Evolutionary conservation across 441 rosid species (phyloP), one percentile per base, ranked within the genome.

Genomic region (Gossypium schwendimanii): DNA sequence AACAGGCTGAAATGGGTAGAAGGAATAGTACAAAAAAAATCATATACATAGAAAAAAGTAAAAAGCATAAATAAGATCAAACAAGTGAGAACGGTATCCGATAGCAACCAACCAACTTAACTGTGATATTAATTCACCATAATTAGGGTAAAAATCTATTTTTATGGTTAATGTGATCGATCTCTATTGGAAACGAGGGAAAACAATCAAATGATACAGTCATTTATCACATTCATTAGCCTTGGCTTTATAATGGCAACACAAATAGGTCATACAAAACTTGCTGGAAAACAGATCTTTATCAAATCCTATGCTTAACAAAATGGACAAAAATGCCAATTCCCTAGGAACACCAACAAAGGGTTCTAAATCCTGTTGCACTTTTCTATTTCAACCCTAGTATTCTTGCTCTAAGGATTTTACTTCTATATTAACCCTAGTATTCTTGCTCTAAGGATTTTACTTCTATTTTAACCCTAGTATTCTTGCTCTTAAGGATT

Each of bases 1-100:
- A 53, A 94, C 94, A 81, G 98, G 98, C 97, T 94, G 86, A 65
- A 36, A 74, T 36, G 69, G 63, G 68, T 74, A 58, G 77, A 76
- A 17, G 26, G 41, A 69, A 60, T 21, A 1, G 15, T 76, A 60
- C 60, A 52, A 10, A 64, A 41, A 57, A 59, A 28, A 63, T 70
- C 11, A 18, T 55, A 45, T 1, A 49, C 17, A 47, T 49, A 4
- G 49, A 50, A 49, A 58, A 61, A 26, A 49, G 14, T 14, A 62
- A 49, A 63, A 50, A 15, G 58, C 21, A 66, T 24, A 49, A 24
- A 49, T 66, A 11, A 55, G 28, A 28, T 17, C 71, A 55, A 31
- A 14, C 17, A 55, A 17, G 49, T 41, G 26, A 58, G 23, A 55
- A 39, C 36, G 23, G 17, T n/a, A 41, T 57, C 65, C 26, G 24